A percentile compares a stretch with the other conserved stretches of the same genome.
Conservation (phyloP, 139 green algal species). For the Limnomonas spitsbergensis region DNA sequence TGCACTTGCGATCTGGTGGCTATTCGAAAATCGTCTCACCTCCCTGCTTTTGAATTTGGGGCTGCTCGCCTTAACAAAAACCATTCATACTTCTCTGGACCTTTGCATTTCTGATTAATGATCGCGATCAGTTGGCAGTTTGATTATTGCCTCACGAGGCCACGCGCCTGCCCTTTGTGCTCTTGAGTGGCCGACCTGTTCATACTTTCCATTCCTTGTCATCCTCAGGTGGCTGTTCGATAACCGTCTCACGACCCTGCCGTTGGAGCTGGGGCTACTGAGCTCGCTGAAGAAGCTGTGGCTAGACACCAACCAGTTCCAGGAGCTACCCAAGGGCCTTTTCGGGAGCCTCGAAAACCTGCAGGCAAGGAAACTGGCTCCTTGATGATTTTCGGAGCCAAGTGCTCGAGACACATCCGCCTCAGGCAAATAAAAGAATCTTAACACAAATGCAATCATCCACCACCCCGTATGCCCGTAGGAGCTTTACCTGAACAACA, state of each 20-base stretch:
- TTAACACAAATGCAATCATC: not conserved
- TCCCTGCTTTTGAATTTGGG: not conserved
- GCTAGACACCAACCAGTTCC: not conserved
- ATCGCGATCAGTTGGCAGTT: not conserved
- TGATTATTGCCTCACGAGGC: not conserved
- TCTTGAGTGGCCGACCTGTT: not conserved
- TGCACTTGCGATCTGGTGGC: no score
- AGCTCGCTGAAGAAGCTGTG: not conserved
- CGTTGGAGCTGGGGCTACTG: not conserved
- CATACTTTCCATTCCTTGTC: not conserved
- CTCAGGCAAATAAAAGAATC: not conserved
- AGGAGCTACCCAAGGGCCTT: not conserved
- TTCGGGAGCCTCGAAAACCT: not conserved
- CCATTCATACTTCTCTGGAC: not conserved
- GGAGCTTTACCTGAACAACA: not conserved
- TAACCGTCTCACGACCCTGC: not conserved
- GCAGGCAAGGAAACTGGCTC: not conserved
- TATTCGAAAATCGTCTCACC: no score
- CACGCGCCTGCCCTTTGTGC: not conserved
- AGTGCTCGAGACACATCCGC: not conserved
- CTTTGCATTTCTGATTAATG: not conserved
- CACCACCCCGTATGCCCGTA: not conserved
- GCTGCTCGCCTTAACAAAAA: not conserved
- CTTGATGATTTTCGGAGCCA: not conserved
- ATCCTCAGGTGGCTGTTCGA: not conserved